Base-by-base conservation (phyloP, 2,329 filamentous ascomycete species). In the Colletotrichum sublineola region DNA sequence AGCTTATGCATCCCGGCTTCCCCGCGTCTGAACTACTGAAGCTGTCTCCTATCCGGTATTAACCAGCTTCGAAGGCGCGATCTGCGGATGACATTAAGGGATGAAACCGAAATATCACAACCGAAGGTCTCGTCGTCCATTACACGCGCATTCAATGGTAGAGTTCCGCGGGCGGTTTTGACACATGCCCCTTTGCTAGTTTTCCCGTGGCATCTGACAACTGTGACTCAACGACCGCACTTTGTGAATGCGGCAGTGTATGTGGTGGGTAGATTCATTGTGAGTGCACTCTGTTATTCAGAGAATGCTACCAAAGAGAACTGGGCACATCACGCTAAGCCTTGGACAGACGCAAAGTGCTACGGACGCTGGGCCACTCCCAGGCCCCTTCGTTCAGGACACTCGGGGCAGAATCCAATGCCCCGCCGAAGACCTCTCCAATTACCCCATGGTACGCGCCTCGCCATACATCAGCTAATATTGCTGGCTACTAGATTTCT, bases 11-110 rank as follows among this genome's bases (percentile, higher is more conserved):
- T 29, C 36, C 33, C 46, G 33, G 18, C 4, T 29, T 36, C 60
- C 33, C 60, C 60, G 60, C 60, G 31, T 29, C 31, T 63, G 60
- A 56, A 38, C 53, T 38, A 24, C 44, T 50, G 46, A 50, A 52
- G 20, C 20, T 15, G 5, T 31, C 24, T 8, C 3, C 33, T 38
- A 24, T 48, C 60, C 14, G 20, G 15, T 12, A 12, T 7, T 31
- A 15, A 38, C 33, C 29, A 40, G 29, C 33, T 7, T 44, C 33
- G 8, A 24, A 50, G 33, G 14, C 44, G 46, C 44, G 31, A 38
- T 63, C 15, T 31, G 20, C 44, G 44, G 31, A 38, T 20, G 60
- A 38, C 7, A 12, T 48, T 12, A 33, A 38, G 31, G 20, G 44
- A 52, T 63, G 44, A 52, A 63, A 63, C 18, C 8, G 14, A 38